These are phyloP conservation scores for Paramecium sonneborni DNA, from an alignment of 73 alveolate species.

Conservation along the genomic window DNA sequence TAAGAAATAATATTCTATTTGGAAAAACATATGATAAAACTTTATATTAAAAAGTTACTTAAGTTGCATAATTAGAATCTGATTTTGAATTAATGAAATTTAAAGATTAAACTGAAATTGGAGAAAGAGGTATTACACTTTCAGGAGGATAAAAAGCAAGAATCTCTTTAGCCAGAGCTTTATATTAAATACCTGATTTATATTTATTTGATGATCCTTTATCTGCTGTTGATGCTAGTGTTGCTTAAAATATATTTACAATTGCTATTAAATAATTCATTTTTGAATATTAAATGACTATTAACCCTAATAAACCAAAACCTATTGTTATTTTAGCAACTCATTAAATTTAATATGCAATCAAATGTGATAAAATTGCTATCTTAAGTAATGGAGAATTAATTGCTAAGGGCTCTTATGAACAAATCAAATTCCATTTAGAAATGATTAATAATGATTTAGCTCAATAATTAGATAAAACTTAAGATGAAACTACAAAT, in stretches of 20 bases:
- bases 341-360: conserved; percentile 68
- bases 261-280: conserved; percentile 26
- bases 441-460: neutral
- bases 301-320: conserved; percentile 56
- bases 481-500: neutral
- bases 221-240: conserved; percentile 80
- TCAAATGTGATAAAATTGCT: conserved; percentile 55
- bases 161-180: conserved; percentile 84
- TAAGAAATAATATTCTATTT: conserved; percentile 76
- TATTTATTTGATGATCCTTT: conserved; percentile 80
- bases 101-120: conserved; percentile 83
- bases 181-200: conserved; percentile 80
- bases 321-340: conserved; percentile 67
- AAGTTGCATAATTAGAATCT: conserved; percentile 69
- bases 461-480: neutral
- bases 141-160: conserved; percentile 89
- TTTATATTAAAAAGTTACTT: conserved; percentile 70
- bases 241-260: conserved; percentile 67
- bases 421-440: neutral
- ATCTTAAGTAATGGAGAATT: conserved; percentile 68
- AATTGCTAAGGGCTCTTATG: neutral
- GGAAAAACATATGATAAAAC: conserved; percentile 70
- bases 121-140: conserved; percentile 82
- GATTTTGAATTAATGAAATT: conserved; percentile 74
- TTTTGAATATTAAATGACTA: conserved; percentile 3